Evolutionary conservation across 768 basidiomycete species (phyloP).

Genomic region (Lactifluus rugatus): DNA sequence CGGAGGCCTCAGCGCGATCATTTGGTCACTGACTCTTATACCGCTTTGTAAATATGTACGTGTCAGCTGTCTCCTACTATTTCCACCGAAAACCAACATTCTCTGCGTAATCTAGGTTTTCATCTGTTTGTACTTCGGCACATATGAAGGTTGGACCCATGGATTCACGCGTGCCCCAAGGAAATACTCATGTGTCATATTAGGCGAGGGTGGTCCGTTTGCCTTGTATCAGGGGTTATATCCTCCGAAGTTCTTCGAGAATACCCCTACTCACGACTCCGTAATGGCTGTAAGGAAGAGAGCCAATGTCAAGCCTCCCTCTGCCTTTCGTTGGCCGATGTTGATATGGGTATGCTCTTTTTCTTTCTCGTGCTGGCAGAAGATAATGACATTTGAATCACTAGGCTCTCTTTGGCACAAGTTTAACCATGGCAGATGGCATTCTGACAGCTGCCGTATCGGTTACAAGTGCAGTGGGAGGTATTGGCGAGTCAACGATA

Average conservation of each 20-base stretch:
- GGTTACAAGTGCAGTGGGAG: conserved; percentile 56
- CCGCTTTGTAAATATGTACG: conserved; percentile 57
- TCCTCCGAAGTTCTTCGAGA: conserved; percentile 30
- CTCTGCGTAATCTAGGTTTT: conserved; percentile 29
- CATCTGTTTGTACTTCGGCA: conserved; percentile 41
- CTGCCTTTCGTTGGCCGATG: conserved; percentile 38
- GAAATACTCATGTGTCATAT: conserved; percentile 1
- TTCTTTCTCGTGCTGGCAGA: background rate
- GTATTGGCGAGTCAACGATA: conserved; percentile 32
- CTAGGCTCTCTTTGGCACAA: conserved; percentile 54
- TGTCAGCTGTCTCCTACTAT: background rate
- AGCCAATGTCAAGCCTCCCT: conserved; percentile 3
- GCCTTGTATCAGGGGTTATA: conserved; percentile 54
- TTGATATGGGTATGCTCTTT: conserved; percentile 39
- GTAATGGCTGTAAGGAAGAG: conserved; percentile 12
- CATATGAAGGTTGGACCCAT: conserved; percentile 35
- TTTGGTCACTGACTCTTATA: conserved; percentile 54
- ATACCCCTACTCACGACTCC: conserved; percentile 19
- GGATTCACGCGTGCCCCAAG: background rate
- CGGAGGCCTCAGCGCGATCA: conserved; percentile 50
- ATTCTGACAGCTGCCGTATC: conserved; percentile 62
- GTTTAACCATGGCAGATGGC: conserved; percentile 59
- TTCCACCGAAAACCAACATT: background rate
- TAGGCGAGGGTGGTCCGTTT: conserved; percentile 62
- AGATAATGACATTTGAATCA: background rate